Evolutionary conservation across 2,329 filamentous ascomycete species (phyloP), one percentile per base, ranked within the genome.

Genomic region (Calonectria ilicicola): DNA sequence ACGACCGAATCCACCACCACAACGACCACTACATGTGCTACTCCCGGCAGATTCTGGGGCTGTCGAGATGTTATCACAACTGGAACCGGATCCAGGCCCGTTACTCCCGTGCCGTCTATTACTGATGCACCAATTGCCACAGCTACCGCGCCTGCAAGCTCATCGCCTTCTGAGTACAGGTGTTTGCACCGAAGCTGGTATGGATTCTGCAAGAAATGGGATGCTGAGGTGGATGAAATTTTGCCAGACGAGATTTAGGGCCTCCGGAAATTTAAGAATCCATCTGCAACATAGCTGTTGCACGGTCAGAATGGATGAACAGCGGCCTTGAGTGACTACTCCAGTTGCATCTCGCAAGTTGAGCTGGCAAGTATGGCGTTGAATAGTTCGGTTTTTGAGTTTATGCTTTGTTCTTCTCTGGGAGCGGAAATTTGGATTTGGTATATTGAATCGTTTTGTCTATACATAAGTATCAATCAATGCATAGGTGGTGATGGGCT

Each of bases 1-100:
- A 83, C 83, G 3, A 80, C 79, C 7, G 19, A 83, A 81, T 1
- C 79, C 81, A 5, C 79, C 81, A 2, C 77, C 9, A 80, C 81
- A 7, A 76, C 79, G 3, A 80, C 58, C 38, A 63, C 79, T 12
- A 83, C 81, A 4, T 91, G 90, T 75, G 77, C 86, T 65, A 88
- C 85, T 2, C 90, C 90, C 1, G 90, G 90, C 5, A 81, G 84
- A 56, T 89, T 91, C 79, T 91, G 88, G 87, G 90, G 90, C 5
- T 91, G 90, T 76, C 81, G 84, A 68, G 89, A 91, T 75, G 74
- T 80, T 51, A 62, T 83, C 2, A 81, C 80, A 12, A 79, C 75
- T 58, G 76, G 42, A 26, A 56, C 75, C 84, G 89, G 78, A 68
- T 82, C 84, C 3, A 80, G 81, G 26, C 77, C 78, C 29, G 63